Evolutionary conservation across 2,329 filamentous ascomycete species (phyloP).

Genomic region (Sporothrix inflata): DNA sequence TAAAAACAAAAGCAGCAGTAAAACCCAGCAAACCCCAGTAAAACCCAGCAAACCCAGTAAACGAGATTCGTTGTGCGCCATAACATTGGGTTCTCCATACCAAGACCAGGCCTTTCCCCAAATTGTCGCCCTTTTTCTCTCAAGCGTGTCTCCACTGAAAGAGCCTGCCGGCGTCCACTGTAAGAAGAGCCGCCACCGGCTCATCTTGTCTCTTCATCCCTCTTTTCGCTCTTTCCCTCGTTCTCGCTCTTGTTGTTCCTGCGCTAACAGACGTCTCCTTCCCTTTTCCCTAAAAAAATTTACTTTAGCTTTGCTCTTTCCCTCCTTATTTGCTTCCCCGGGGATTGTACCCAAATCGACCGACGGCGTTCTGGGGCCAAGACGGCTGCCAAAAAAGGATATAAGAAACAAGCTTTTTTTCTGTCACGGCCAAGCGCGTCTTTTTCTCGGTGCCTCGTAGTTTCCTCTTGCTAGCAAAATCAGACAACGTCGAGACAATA

Average conservation of each 20-base stretch:
- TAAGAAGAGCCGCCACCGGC: too few relatives aligned
- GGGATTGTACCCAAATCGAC: not conserved
- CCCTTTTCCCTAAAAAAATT: too few relatives aligned
- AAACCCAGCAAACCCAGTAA: too few relatives aligned
- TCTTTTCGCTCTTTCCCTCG: not conserved
- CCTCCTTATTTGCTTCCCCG: not conserved
- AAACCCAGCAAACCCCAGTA: too few relatives aligned
- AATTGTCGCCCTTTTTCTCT: too few relatives aligned
- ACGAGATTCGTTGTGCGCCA: too few relatives aligned
- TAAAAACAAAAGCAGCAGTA: not conserved
- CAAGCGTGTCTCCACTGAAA: too few relatives aligned
- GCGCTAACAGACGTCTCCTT: not conserved
- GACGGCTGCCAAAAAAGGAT: not conserved
- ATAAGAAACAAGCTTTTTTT: slow-evolving; percentile 16
- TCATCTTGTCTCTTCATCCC: not conserved
- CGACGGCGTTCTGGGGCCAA: slow-evolving; percentile 4
- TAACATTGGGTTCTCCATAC: too few relatives aligned
- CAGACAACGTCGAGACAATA: not conserved
- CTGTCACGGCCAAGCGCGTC: not conserved
- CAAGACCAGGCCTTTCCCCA: too few relatives aligned
- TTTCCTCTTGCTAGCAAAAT: not conserved
- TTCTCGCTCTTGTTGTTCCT: not conserved
- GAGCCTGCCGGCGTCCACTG: too few relatives aligned
- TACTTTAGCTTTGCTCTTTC: too few relatives aligned
- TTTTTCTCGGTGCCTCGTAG: slow-evolving; percentile 7